Percentiles rank a stretch among this genome's conserved stretches.
phyloP scores from a whole-genome alignment of 768 basidiomycete genomes.

The Russula sp. region DNA sequence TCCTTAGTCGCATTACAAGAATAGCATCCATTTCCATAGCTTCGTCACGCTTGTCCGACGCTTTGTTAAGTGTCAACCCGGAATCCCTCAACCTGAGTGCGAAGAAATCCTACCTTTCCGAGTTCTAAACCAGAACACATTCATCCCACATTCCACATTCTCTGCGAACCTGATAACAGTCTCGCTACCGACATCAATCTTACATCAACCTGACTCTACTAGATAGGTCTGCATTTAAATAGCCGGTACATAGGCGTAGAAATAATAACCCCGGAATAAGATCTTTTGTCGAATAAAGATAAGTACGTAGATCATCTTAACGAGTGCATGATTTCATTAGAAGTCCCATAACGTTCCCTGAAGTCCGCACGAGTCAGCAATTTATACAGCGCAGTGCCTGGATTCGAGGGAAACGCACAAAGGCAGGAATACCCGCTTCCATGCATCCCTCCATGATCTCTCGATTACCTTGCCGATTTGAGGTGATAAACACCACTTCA shows the following conservation, averaged over 20 bases:
- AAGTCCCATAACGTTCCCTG: slow-evolving; percentile 68
- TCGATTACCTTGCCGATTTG: slow-evolving; percentile 72
- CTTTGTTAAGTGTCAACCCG: neutral
- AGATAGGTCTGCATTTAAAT: neutral
- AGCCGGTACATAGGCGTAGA: neutral
- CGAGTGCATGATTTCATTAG: slow-evolving; percentile 25
- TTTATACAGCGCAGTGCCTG: neutral
- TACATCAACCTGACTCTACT: neutral
- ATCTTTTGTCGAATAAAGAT: neutral
- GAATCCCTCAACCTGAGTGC: neutral
- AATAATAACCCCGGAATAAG: slow-evolving; percentile 1
- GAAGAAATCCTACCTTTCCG: no score
- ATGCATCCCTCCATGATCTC: slow-evolving; percentile 80
- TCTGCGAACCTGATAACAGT: neutral
- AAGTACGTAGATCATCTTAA: neutral
- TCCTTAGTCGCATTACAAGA: neutral
- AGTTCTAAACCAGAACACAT: neutral
- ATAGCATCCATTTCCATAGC: neutral
- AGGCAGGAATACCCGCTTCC: slow-evolving; percentile 55
- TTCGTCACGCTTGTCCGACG: neutral
- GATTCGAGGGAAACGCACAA: slow-evolving; percentile 18
- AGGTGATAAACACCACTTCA: slow-evolving; percentile 80
- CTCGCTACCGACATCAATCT: neutral
- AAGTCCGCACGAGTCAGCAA: neutral
- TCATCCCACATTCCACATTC: neutral